Percentiles rank a stretch among this genome's conserved stretches.
phyloP scores from a whole-genome alignment of 2,329 filamentous ascomycete genomes.

The Fusarium guadeloupense region DNA sequence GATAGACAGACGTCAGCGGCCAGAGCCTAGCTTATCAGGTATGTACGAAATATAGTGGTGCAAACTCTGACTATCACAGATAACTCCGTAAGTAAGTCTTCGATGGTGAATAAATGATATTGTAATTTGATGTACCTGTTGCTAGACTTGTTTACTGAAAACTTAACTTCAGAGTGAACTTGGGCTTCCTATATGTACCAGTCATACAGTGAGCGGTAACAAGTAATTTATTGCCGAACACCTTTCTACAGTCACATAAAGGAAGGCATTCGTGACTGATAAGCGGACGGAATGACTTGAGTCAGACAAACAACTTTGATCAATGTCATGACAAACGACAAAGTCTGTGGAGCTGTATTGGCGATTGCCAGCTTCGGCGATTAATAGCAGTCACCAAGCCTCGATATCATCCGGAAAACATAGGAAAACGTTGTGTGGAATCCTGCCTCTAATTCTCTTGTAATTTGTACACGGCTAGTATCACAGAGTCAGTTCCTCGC shows the following conservation, averaged over 20 bases:
- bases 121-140: no score
- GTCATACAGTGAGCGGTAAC: constrained; percentile 37
- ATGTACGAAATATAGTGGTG: no score
- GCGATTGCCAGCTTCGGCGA: neutral
- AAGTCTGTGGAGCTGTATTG: neutral
- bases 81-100: no score
- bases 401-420: constrained; percentile 2
- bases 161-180: no score
- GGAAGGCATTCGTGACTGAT: neutral
- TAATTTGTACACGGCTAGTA: constrained; percentile 49
- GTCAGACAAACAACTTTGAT: constrained; percentile 5
- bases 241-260: neutral
- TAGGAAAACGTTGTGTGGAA: constrained; percentile 33
- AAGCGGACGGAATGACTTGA: neutral
- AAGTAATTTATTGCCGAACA: constrained; percentile 9
- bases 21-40: no score
- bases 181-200: no score
- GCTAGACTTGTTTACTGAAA: no score
- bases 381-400: neutral
- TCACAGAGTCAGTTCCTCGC: constrained; percentile 38
- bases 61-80: no score
- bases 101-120: no score
- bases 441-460: constrained; percentile 44
- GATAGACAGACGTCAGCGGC: constrained; percentile 30
- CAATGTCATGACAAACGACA: neutral